Base-by-base conservation (phyloP, 2,329 filamentous ascomycete species). In the Colletotrichum sojae region DNA sequence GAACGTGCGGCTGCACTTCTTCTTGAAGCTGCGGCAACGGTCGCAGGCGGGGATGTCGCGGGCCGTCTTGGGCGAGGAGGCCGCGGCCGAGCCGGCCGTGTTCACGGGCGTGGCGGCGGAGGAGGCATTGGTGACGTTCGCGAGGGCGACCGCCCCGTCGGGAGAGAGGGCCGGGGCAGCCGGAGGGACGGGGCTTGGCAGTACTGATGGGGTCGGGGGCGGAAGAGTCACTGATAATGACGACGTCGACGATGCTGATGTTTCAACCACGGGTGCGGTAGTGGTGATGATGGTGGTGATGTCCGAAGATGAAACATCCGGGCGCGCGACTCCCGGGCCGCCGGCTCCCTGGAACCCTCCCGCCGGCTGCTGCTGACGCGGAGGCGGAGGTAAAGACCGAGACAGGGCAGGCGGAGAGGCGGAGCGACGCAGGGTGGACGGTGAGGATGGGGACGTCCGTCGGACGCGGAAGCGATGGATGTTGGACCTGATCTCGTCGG, bases 1-100 rank as follows among this genome's bases (percentile, higher is more conserved):
- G 70, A 79, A 79, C 1, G 80, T 82, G 45, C 81, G 77, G 53
- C 79, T 83, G 72, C 83, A 84, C 66, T 81, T 83, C 76, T 84
- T 84, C 75, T 84, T 84, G 73, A 83, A 82, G 70, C 75, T 78
- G 53, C 82, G 81, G 72, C 82, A 84, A 45, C 82, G 78, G 60
- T 83, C 80, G 71, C 83, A 84, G 13, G 82, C 78, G 59, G 75
- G 74, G 31, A 74, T 75, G 63, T 72, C 58, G 61, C 72, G 74
- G 54, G 70, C 63, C 18, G 73, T 73, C 49, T 76, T 73, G 56
- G 76, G 72, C 61, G 75, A 74, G 2, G 61, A 49, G 5, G 59
- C 65, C 46, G 66, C 25, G 20, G 51, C 49, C 18, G 71, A 67
- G 66, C 68, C 71, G 71, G 70, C 72, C 72, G 61, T 75, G 64